Conservation (phyloP, 2,329 filamentous ascomycete species). For the Lasiodiplodia sp. region DNA sequence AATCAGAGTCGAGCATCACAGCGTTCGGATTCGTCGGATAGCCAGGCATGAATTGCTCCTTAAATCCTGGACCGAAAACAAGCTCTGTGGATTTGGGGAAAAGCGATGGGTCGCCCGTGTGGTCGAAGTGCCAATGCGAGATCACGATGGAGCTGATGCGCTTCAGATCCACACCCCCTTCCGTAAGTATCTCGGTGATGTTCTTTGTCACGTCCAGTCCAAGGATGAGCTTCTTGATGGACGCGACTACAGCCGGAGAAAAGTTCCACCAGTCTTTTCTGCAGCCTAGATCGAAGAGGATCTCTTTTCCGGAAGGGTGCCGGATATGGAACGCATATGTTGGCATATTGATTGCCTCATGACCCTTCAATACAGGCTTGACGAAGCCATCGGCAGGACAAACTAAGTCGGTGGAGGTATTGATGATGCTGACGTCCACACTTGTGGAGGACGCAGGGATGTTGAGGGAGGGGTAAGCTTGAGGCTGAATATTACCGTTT, state of each 20-base stretch:
- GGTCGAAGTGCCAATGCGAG: conserved; percentile 53
- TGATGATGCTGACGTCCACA: conserved; percentile 24
- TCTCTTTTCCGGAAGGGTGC: conserved; percentile 50
- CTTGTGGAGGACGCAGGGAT: conserved; percentile 18
- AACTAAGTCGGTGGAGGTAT: conserved; percentile 29
- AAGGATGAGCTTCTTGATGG: conserved; percentile 11
- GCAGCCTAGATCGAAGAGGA: conserved; percentile 58
- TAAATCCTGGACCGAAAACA: conserved; percentile 61
- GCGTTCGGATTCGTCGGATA: conserved; percentile 45
- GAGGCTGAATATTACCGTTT: conserved; percentile 23
- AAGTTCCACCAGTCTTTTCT: conserved; percentile 56
- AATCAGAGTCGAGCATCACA: conserved; percentile 31
- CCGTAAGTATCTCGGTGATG: conserved; percentile 45
- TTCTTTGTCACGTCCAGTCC: conserved; percentile 46
- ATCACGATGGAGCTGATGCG: conserved; percentile 34
- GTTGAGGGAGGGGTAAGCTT: conserved; percentile 13
- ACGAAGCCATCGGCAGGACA: conserved; percentile 25
- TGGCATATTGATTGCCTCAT: conserved; percentile 38
- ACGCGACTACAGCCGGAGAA: neutral
- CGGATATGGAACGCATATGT: conserved; percentile 58
- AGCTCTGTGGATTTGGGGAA: conserved; percentile 56
- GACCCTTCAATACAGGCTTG: conserved; percentile 24
- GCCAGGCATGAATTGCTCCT: conserved; percentile 52
- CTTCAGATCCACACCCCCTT: conserved; percentile 30
- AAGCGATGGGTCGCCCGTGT: conserved; percentile 56